Evolutionary conservation across 2,329 filamentous ascomycete genomes (phyloP).

Genomic region (Cytospora piceae): DNA sequence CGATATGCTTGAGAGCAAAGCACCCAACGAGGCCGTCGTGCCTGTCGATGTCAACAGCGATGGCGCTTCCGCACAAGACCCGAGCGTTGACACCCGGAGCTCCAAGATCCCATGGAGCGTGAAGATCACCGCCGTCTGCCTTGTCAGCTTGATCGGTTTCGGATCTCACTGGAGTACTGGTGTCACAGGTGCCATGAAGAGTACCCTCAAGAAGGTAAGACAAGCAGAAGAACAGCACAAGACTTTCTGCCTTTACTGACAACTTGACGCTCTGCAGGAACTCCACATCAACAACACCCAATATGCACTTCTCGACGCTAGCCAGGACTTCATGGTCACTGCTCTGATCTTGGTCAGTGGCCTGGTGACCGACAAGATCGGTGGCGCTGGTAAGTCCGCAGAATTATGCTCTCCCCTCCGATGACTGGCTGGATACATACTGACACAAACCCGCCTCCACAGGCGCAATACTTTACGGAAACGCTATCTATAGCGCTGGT

Average conservation of each 20-base stretch:
- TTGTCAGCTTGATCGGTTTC: conserved; percentile 60
- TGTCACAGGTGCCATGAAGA: conserved; percentile 64
- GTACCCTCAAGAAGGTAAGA: conserved; percentile 57
- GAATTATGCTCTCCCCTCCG: accelerated
- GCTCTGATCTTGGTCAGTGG: conserved; percentile 58
- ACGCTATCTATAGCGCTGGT: conserved; percentile 60
- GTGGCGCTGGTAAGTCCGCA: conserved; percentile 52
- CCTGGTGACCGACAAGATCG: conserved; percentile 60
- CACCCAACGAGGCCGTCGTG: conserved; percentile 3
- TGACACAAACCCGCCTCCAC: conserved; percentile 7
- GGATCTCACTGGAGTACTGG: conserved; percentile 64
- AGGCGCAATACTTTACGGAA: conserved; percentile 63
- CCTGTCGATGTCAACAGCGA: conserved; percentile 12
- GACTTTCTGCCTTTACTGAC: background rate
- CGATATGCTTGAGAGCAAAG: conserved; percentile 16
- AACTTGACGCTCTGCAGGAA: conserved; percentile 40
- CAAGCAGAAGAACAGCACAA: background rate
- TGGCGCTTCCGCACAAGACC: background rate
- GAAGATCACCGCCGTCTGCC: conserved; percentile 47
- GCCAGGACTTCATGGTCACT: conserved; percentile 65
- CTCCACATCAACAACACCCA: conserved; percentile 63
- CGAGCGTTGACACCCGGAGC: background rate
- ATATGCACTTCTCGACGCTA: conserved; percentile 61
- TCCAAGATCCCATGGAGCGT: conserved; percentile 36
- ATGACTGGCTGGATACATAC: accelerated